Conservation (phyloP, 2,329 filamentous ascomycete species). For the Xylaria sp. region DNA sequence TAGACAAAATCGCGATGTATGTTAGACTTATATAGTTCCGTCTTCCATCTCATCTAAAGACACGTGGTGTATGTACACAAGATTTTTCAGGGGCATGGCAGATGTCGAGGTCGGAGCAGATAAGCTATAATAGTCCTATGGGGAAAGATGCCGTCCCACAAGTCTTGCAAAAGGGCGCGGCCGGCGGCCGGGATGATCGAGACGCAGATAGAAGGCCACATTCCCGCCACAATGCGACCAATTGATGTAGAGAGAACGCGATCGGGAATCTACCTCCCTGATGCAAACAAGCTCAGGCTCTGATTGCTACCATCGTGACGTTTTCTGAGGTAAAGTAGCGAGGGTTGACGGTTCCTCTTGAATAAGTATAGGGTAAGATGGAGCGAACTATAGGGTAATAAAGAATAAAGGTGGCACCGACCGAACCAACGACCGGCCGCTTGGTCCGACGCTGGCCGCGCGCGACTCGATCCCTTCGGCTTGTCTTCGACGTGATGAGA, state of each 20-base stretch:
- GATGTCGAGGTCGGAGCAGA: constrained; percentile 2
- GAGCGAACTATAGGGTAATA: constrained; percentile 39
- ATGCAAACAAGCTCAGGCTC: constrained; percentile 12
- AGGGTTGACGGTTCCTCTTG: constrained; percentile 16
- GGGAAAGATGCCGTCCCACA: constrained; percentile 7
- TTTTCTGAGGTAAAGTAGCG: constrained; percentile 1
- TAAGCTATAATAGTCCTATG: background rate
- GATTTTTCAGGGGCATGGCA: background rate
- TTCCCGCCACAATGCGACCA: constrained; percentile 4
- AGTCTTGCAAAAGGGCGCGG: constrained; percentile 29
- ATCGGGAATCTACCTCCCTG: constrained; percentile 1
- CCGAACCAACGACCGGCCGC: constrained; percentile 1
- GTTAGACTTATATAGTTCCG: constrained; percentile 1
- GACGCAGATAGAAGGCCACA: constrained; percentile 2
- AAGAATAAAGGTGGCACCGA: constrained; percentile 19
- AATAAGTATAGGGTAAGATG: constrained; percentile 38
- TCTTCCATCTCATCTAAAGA: background rate
- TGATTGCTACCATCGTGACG: constrained; percentile 28
- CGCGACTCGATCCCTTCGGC: background rate
- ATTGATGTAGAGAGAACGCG: background rate
- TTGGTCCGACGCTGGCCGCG: constrained; percentile 32
- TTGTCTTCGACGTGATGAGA: background rate
- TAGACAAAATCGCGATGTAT: background rate
- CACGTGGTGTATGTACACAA: background rate
- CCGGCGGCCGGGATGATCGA: constrained; percentile 9